Base-by-base conservation (phyloP, 164 flowering plant genomes). In the Sedum album region DNA sequence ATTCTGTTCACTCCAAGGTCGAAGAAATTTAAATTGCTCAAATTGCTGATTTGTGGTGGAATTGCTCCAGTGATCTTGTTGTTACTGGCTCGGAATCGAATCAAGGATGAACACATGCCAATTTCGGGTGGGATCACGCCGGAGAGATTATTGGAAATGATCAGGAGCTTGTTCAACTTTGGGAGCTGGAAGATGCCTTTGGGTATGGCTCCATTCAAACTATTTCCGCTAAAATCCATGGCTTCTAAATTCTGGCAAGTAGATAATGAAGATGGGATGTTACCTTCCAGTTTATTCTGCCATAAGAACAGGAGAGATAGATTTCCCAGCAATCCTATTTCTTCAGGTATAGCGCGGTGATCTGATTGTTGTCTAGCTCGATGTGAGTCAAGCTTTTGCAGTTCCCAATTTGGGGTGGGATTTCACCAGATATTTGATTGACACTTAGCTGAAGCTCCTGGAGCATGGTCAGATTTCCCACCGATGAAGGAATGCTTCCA, bases 321-420 rank as follows among this genome's bases (percentile, higher is more conserved):
- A 66, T 86, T 82, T 28, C 57, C n/a, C 2, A 90, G 72, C 21
- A 67, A 71, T 0, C 92, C 94, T 13, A 90, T 55, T 30, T 82
- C 83, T 5, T 76, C 33, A n/a, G 97, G 97, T 8, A 90, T 88
- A 7, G 82, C 15, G 4, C 97, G 1, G 84, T 73, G 74, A 91
- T 61, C 49, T 82, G 86, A 67, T 91, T 91, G 81, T 91, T 91
- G 66, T 91, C 97, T 51, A 91, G 89, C 74, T 83, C 90, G 21
- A 91, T 76, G 60, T 82, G 89, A 39, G 86, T 83, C 0, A 91
- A 68, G 31, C 67, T 66, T 20, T 13, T 44, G 42, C 92, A 87
- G 53, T 83, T 85, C 15, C 83, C 86, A 4, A 88, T 60, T 23
- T 76, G 67, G 0, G 76, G 14, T 10, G 97, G 97, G 39, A 91